Conservation (phyloP, 2,329 filamentous ascomycete species). For the Aspergillus novofumigatus region DNA sequence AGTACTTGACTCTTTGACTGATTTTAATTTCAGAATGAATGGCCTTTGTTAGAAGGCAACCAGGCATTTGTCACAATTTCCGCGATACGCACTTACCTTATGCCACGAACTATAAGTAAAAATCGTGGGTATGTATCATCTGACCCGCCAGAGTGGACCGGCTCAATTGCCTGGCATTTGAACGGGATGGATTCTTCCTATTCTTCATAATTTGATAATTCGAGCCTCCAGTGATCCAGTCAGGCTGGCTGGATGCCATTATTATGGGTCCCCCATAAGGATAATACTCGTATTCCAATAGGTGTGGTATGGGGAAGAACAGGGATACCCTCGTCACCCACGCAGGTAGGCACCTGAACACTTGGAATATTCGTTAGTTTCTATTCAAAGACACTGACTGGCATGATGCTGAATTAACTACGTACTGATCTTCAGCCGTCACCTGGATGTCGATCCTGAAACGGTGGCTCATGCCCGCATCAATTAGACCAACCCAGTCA, state of each 20-base stretch:
- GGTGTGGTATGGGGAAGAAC: slow-evolving; percentile 1
- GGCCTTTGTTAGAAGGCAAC: neutral
- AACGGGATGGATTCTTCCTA: neutral
- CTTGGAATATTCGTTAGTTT: slow-evolving; percentile 2
- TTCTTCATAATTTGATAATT: neutral
- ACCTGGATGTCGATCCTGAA: slow-evolving; percentile 11
- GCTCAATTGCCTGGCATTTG: neutral
- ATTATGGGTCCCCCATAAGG: neutral
- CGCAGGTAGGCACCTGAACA: slow-evolving; percentile 20
- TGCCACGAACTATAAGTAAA: neutral
- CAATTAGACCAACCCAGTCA: neutral
- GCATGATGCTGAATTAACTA: neutral
- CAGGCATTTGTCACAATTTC: neutral
- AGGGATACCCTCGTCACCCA: slow-evolving; percentile 18
- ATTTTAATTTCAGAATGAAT: neutral
- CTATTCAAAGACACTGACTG: neutral
- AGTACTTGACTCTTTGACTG: neutral
- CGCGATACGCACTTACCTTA: neutral
- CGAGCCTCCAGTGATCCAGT: neutral
- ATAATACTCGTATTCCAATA: neutral
- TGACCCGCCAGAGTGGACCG: slow-evolving; percentile 1
- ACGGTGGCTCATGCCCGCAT: neutral
- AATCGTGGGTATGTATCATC: neutral
- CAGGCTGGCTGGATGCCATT: neutral
- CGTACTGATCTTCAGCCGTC: slow-evolving; percentile 4